Evolutionary conservation across 345 rosid genomes (phyloP).

Genomic region (Diplotaxis tenuifolia): DNA sequence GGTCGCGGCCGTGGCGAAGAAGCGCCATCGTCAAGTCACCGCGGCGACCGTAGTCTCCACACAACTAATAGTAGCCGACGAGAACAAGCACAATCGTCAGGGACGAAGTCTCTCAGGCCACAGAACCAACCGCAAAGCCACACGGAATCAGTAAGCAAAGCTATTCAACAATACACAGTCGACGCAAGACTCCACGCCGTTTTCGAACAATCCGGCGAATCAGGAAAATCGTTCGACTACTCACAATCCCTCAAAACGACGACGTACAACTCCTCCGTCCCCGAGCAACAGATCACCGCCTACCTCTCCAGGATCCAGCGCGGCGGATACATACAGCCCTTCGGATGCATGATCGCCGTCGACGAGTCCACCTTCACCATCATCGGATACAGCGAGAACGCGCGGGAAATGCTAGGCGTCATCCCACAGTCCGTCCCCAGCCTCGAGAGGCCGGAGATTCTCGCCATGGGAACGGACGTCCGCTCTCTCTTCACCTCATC

Average conservation of each 20-base stretch:
- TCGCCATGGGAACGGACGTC: constrained; percentile 68
- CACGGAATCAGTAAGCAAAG: constrained; percentile 68
- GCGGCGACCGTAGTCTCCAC: no score
- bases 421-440: constrained; percentile 80
- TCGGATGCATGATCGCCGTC: constrained; percentile 86
- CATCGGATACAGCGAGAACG: constrained; percentile 81
- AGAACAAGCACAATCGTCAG: constrained; percentile 48
- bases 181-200: constrained; percentile 95
- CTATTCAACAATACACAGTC: constrained; percentile 88
- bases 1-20: constrained; percentile 5
- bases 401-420: constrained; percentile 85
- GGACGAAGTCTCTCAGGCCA: constrained; percentile 42
- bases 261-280: constrained; percentile 48
- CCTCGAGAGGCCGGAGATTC: constrained; percentile 62
- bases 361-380: constrained; percentile 68
- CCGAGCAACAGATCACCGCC: constrained; percentile 81
- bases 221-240: constrained; percentile 85
- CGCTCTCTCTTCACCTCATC: constrained; percentile 64
- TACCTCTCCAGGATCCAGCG: constrained; percentile 87
- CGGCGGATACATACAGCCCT: constrained; percentile 88
- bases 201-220: constrained; percentile 84
- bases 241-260: constrained; percentile 66
- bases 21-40: constrained; percentile 10
- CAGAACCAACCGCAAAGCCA: constrained; percentile 15
- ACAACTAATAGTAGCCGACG: no score